Evolutionary conservation across 345 rosid genomes (phyloP).

Genomic region (Rhodomyrtus tomentosa): DNA sequence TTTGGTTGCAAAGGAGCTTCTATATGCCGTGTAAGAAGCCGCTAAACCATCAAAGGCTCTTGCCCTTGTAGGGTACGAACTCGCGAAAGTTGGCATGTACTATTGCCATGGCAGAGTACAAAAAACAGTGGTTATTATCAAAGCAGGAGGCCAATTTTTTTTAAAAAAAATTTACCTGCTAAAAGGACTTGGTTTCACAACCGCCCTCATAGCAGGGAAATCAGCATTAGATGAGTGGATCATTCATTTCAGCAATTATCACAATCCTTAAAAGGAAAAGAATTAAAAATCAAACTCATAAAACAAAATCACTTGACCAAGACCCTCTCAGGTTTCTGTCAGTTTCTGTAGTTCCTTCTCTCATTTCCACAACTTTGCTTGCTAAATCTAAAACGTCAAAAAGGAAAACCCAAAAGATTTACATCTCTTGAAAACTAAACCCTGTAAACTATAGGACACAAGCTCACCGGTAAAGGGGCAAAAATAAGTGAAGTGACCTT

Average conservation of each 20-base stretch:
- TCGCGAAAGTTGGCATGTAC: not conserved
- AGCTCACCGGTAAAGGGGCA: not conserved
- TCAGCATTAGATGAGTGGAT: not conserved
- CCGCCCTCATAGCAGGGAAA: not conserved
- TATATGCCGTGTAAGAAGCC: not conserved
- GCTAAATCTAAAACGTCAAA: not conserved
- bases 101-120: not conserved
- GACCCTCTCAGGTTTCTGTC: not conserved
- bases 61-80: not conserved
- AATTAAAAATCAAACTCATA: not conserved
- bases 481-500: not conserved
- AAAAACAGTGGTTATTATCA: not conserved
- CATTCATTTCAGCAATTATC: not conserved
- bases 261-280: not conserved
- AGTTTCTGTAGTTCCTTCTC: not conserved
- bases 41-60: not conserved
- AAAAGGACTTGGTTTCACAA: not conserved
- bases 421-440: not conserved
- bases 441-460: not conserved
- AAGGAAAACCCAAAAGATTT: not conserved
- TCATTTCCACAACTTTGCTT: not conserved
- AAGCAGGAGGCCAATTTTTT: not conserved
- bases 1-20: not conserved
- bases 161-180: not conserved
- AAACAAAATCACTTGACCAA: not conserved